Percentiles rank a stretch among this genome's conserved stretches.
phyloP scores from a whole-genome alignment of 805 yeast species.

The Candida insectorum region DNA sequence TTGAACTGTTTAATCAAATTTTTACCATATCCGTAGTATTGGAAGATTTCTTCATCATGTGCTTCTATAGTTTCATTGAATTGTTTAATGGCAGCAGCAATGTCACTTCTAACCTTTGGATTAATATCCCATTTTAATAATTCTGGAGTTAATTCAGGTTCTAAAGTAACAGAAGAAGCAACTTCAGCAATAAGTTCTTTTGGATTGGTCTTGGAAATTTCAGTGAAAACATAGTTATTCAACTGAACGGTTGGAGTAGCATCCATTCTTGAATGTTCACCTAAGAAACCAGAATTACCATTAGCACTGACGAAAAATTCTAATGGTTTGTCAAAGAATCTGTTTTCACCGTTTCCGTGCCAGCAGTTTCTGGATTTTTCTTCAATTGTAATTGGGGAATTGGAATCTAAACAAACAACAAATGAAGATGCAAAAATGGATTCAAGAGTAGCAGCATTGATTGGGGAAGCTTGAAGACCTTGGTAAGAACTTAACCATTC shows the following conservation, averaged over 20 bases:
- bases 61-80: slow-evolving; percentile 56
- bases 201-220: slow-evolving; percentile 48
- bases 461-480: slow-evolving; percentile 55
- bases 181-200: slow-evolving; percentile 25
- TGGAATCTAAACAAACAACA: slow-evolving; percentile 71
- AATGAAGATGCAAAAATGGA: slow-evolving; percentile 76
- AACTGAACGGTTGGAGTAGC: slow-evolving; percentile 92
- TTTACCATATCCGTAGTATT: slow-evolving; percentile 84
- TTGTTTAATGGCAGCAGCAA: slow-evolving; percentile 52
- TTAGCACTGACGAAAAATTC: slow-evolving; percentile 79
- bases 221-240: slow-evolving; percentile 69
- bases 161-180: slow-evolving; percentile 11
- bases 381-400: slow-evolving; percentile 71
- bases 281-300: slow-evolving; percentile 88
- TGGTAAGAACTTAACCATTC: slow-evolving; percentile 64
- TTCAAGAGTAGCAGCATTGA: slow-evolving; percentile 58
- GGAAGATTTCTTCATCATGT: slow-evolving; percentile 77
- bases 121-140: slow-evolving; percentile 56
- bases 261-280: slow-evolving; percentile 97
- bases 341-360: slow-evolving; percentile 94
- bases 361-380: slow-evolving; percentile 83
- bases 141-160: slow-evolving; percentile 12
- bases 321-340: slow-evolving; percentile 89
- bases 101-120: slow-evolving; percentile 47
- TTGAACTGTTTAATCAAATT: slow-evolving; percentile 78